Evolutionary conservation across 169 alveolate species (phyloP).

Genomic region (Babesia ovis): DNA sequence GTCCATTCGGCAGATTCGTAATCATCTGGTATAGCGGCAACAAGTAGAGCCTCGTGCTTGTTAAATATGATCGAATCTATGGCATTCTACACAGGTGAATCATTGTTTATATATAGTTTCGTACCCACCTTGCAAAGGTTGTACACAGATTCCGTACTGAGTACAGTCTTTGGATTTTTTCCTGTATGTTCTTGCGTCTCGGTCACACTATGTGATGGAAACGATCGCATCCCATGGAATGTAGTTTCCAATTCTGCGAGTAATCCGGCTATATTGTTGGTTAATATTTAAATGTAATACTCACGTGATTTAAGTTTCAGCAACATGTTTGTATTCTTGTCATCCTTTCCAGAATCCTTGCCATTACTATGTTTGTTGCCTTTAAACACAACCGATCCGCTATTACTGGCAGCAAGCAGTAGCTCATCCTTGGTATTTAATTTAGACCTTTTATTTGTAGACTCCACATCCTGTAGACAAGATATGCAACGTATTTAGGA

Average conservation of each 20-base stretch:
- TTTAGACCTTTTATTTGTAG: neutral
- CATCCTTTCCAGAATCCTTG: neutral
- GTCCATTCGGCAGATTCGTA: conserved; percentile 22
- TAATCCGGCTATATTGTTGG: conserved; percentile 26
- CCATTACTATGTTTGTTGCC: neutral
- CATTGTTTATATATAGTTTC: no score
- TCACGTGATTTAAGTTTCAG: conserved; percentile 53
- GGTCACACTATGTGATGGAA: neutral
- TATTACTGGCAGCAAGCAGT: neutral
- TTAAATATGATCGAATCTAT: conserved; percentile 41
- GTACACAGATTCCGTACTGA: conserved; percentile 27
- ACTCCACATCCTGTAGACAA: neutral
- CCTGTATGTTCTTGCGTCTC: neutral
- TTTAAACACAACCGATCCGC: no score
- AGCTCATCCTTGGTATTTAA: neutral
- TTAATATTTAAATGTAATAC: neutral
- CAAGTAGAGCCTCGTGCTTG: conserved; percentile 53
- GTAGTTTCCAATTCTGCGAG: conserved; percentile 55
- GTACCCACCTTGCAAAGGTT: conserved; percentile 18
- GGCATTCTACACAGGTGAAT: conserved; percentile 24
- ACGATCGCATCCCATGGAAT: conserved; percentile 30
- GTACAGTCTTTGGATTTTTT: conserved; percentile 13
- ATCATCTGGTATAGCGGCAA: conserved; percentile 64
- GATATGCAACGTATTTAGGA: no score
- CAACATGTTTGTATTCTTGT: neutral